These are phyloP conservation scores for Leccinum imitatum DNA, from an alignment of 768 basidiomycete genomes.

Conservation along the genomic window DNA sequence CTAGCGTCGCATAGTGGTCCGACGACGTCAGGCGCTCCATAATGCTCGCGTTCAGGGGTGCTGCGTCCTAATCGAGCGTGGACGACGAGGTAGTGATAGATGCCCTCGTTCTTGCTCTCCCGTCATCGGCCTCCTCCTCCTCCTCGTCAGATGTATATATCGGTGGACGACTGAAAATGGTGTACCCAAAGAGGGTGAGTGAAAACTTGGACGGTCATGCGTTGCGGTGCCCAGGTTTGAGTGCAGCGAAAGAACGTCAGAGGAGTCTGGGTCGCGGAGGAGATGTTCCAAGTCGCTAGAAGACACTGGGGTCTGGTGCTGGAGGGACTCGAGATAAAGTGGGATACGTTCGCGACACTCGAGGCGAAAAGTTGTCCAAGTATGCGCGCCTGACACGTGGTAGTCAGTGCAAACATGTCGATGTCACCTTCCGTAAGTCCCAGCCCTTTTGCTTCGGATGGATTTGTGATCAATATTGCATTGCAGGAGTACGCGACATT, in stretches of 20 bases:
- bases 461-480: too few relatives aligned
- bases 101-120: slow-evolving; percentile 26
- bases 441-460: too few relatives aligned
- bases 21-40: slow-evolving; percentile 54
- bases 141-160: slow-evolving; percentile 58
- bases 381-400: too few relatives aligned
- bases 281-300: slow-evolving; percentile 49
- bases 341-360: slow-evolving; percentile 4
- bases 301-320: slow-evolving; percentile 10
- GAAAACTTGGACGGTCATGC: slow-evolving; percentile 31
- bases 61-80: slow-evolving; percentile 71
- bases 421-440: too few relatives aligned
- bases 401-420: too few relatives aligned
- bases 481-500: too few relatives aligned
- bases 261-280: slow-evolving; percentile 44
- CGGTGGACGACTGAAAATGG: slow-evolving; percentile 62
- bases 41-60: slow-evolving; percentile 56
- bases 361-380: neutral
- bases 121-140: slow-evolving; percentile 24
- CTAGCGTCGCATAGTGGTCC: slow-evolving; percentile 31
- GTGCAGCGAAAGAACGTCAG: slow-evolving; percentile 65
- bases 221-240: slow-evolving; percentile 49
- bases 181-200: slow-evolving; percentile 64
- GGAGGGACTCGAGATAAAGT: slow-evolving; percentile 29
- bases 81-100: slow-evolving; percentile 32